Evolutionary conservation across 2,329 filamentous ascomycete species (phyloP), one percentile per base, ranked within the genome.

Genomic region (Alternaria sp.): DNA sequence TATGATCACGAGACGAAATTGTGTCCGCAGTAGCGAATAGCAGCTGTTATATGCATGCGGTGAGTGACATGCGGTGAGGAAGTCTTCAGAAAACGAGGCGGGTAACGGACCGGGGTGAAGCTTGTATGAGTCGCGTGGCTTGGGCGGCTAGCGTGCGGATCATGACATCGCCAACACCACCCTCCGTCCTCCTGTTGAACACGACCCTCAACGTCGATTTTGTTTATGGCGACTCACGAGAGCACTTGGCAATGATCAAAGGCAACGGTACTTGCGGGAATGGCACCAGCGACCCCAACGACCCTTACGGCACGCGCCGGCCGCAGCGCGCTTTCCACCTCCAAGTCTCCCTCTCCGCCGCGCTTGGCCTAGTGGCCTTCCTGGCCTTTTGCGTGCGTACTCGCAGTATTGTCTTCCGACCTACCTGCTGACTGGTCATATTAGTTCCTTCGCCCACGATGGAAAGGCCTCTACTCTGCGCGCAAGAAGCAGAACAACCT

Each of bases 381-480:
- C 65, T 93, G 30, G 84, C 88, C 19, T 97, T 97, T 71, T 96
- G 92, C 77, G 89, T 92, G 82, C 71, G 88, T 68, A 30, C 79
- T 45, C 47, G 32, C 54, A 57, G 46, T 58, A 65, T 19, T 23
- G 56, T 17, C n/a, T 58, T 19, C 12, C 17, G 23, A 25, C 44
- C 26, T 43, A 10, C 36, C 32, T 62, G 57, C 75, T 82, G 40
- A 82, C 62, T 30, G 17, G 32, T n/a, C 23, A 3, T 12, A 25
- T 9, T 75, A 96, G 92, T 83, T 93, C 51, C 84, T 99, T 25
- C 91, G 96, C 52, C 93, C 94, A 68, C 89, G 93, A 88, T 99
- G 96, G 96, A 91, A 92, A 52, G 87, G 90, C 21, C 86, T 99
- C 1, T 99, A 98, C 79, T 91, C 93, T 30, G 96, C 96, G 50